Evolutionary conservation across 2,329 filamentous ascomycete genomes (phyloP).

Genomic region (Fusarium camptoceras): DNA sequence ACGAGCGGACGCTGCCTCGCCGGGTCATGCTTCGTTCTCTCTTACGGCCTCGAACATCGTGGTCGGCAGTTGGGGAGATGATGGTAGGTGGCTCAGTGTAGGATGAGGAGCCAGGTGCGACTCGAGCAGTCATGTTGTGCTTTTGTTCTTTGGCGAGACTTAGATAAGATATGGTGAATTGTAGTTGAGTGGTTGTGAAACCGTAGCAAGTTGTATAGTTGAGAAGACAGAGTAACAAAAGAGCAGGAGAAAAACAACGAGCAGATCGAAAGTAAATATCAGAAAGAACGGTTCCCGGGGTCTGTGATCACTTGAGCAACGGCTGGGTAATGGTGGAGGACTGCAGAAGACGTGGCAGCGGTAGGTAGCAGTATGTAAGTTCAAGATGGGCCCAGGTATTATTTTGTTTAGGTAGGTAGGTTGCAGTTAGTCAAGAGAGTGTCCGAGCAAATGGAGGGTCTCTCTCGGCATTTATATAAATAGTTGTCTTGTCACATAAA

Average conservation of each 20-base stretch:
- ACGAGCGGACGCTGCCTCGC: constrained; percentile 48
- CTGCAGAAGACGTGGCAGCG: constrained; percentile 35
- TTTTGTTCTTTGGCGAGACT: constrained; percentile 9
- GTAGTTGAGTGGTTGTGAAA: constrained; percentile 11
- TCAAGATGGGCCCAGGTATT: not conserved
- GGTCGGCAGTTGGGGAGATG: constrained; percentile 42
- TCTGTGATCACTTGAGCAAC: constrained; percentile 32
- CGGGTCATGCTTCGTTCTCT: constrained; percentile 55
- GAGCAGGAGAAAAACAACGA: not conserved
- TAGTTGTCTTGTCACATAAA: not conserved
- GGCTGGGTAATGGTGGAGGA: constrained; percentile 12
- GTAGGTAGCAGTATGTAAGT: constrained; percentile 17
- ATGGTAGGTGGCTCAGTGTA: constrained; percentile 42
- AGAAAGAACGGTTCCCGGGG: constrained; percentile 6
- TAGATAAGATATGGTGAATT: not conserved
- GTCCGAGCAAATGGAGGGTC: constrained; percentile 14
- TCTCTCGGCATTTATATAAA: constrained; percentile 35
- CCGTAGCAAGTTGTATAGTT: constrained; percentile 3
- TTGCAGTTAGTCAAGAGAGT: constrained; percentile 19
- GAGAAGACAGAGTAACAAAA: not conserved
- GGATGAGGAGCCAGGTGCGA: constrained; percentile 37
- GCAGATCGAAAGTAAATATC: constrained; percentile 6
- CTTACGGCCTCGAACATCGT: constrained; percentile 54
- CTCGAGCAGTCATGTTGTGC: constrained; percentile 43
- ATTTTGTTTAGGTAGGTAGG: constrained; percentile 13